Evolutionary conservation across 306 rosid species (phyloP).

Genomic region (Cajanus cajan): DNA sequence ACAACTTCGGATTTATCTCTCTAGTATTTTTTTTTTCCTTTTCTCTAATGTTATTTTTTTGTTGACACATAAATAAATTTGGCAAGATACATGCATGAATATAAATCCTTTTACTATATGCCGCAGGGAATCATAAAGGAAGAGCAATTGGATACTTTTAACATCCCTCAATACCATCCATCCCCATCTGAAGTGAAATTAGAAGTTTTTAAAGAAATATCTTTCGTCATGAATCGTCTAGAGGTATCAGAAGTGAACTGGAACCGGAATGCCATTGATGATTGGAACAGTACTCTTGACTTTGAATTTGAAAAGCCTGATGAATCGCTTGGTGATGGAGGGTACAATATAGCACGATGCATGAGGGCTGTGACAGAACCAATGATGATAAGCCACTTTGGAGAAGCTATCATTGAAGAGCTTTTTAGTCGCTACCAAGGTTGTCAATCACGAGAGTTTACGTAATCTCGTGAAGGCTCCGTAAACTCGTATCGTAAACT

Average conservation of each 20-base stretch:
- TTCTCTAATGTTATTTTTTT: no score
- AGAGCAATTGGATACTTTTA: slow-evolving; percentile 40
- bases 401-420: slow-evolving; percentile 44
- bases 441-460: no score
- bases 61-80: background rate
- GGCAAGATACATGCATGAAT: background rate
- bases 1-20: background rate
- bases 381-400: slow-evolving; percentile 40
- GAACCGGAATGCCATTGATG: slow-evolving; percentile 13
- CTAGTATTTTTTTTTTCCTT: background rate
- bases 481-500: no score
- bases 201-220: slow-evolving; percentile 39
- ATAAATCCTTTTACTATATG: background rate
- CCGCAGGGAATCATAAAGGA: background rate
- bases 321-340: background rate
- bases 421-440: slow-evolving; percentile 31
- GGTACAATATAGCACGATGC: slow-evolving; percentile 36
- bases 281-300: background rate
- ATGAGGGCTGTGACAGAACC: slow-evolving; percentile 49
- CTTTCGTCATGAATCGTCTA: slow-evolving; percentile 16
- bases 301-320: background rate
- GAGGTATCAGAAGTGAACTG: slow-evolving; percentile 39
- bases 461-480: no score
- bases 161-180: slow-evolving; percentile 47
- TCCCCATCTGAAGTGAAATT: slow-evolving; percentile 37